Evolutionary conservation across 495 filamentous ascomycete species (phyloP), one percentile per base, ranked within the genome.

Genomic region (Astrothelium subdiscretum): DNA sequence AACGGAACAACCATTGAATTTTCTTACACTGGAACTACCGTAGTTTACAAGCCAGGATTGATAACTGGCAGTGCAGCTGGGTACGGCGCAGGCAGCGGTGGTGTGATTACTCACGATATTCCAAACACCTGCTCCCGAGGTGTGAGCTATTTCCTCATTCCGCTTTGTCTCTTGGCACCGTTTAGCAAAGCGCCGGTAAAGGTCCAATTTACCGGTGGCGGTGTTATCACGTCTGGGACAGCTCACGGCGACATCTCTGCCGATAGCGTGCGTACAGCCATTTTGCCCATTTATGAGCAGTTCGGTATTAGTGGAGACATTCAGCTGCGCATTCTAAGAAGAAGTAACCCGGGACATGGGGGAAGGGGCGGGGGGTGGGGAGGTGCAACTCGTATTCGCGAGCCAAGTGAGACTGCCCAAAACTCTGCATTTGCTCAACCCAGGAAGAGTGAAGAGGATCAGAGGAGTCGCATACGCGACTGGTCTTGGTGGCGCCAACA

Each of bases 1-100:
- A 99, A 99, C 82, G 95, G 95, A 77, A 87, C 89, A 32, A 81
- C 84, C 63, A 89, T 97, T 77, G 90, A 96, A 70, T 95, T 99
- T 67, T 94, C 90, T 18, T 90, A 95, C 74, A 96, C 90, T 11
- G 94, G 95, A 66, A 97, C 94, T 0, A 90, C 89, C 15, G 79
- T 97, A 51, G 85, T 91, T 35, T 97, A 94, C 77, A 85, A 87
- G 57, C 95, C 95, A 0, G 95, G 95, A 31, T 78, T 99, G 5
- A 92, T 99, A 66, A 92, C 88, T 1, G 95, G 92, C 57, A 85
- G 83, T 52, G 78, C 84, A 12, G 74, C 84, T 2, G 88, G 89
- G 38, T 74, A 78, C 22, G 87, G 86, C 64, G 84, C 87, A 20
- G 74, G 76, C 26, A 79, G 77, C 62, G 84, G 84, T 64, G 88